Evolutionary conservation across 148 eudicot genomes (phyloP).

Genomic region (Vaccinium darrowii): DNA sequence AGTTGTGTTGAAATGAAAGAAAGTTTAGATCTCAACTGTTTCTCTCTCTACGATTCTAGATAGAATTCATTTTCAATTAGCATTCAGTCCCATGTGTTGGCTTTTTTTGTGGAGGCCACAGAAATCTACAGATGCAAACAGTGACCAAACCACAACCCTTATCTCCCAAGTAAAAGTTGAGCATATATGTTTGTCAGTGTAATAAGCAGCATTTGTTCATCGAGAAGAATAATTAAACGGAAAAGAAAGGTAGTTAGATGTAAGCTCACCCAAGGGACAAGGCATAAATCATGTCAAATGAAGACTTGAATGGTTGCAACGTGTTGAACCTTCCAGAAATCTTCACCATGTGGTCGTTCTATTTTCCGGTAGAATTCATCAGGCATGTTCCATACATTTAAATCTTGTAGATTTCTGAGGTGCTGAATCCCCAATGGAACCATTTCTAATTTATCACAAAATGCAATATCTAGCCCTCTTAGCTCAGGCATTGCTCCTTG

Average conservation of each 20-base stretch:
- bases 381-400: background rate
- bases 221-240: too few relatives aligned
- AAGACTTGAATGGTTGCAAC: background rate
- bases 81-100: too few relatives aligned
- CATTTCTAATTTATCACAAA: slow-evolving; percentile 6
- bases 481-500: slow-evolving; percentile 20
- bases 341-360: slow-evolving; percentile 1
- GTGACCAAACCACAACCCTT: background rate
- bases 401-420: background rate
- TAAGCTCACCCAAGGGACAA: background rate
- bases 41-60: too few relatives aligned
- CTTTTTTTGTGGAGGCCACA: too few relatives aligned
- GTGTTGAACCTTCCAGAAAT: slow-evolving; percentile 17
- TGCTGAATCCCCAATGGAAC: slow-evolving; percentile 20
- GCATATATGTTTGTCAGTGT: background rate
- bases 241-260: background rate
- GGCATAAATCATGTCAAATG: background rate
- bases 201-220: too few relatives aligned
- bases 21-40: too few relatives aligned
- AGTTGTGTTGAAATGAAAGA: too few relatives aligned
- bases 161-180: background rate
- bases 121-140: background rate
- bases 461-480: background rate
- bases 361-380: background rate
- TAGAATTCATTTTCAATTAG: too few relatives aligned